phyloP scores from a whole-genome alignment of 192 early-diverging fungal genomes.

The Paraglomus brasilianum region DNA sequence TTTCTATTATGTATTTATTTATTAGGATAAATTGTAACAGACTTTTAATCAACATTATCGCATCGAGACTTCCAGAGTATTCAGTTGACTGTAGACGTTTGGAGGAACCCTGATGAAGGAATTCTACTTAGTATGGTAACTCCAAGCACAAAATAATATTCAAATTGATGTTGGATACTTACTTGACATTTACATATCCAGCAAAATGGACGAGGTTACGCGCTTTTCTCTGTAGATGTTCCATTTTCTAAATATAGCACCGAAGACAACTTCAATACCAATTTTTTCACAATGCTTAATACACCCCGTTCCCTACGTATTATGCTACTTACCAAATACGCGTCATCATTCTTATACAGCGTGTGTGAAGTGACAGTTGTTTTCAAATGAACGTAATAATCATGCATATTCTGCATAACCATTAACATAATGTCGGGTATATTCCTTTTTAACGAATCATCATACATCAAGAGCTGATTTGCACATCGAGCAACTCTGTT shows the following conservation, averaged over 20 bases:
- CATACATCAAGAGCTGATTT: conserved; percentile 62
- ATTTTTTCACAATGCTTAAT: neutral
- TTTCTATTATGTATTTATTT: no score
- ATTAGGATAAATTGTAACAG: no score
- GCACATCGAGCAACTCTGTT: conserved; percentile 56
- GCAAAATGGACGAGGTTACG: conserved; percentile 4
- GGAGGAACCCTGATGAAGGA: neutral
- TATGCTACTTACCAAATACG: conserved; percentile 9
- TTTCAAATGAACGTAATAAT: conserved; percentile 58
- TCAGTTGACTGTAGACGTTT: neutral
- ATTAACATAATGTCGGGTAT: conserved; percentile 74
- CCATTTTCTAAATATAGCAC: conserved; percentile 1
- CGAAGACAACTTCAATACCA: neutral
- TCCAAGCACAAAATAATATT: neutral
- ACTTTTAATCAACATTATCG: neutral
- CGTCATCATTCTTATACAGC: neutral
- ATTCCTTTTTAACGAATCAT: conserved; percentile 69
- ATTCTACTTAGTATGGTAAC: neutral
- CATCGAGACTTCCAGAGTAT: neutral
- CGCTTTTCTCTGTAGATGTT: conserved; percentile 12
- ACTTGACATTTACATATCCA: conserved; percentile 23
- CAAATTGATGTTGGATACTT: neutral
- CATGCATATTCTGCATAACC: conserved; percentile 66
- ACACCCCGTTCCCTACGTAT: neutral
- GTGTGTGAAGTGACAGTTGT: neutral